Evolutionary conservation across 305 asterid genomes (phyloP), one percentile per base, ranked within the genome.

Genomic region (Galium porrigens): DNA sequence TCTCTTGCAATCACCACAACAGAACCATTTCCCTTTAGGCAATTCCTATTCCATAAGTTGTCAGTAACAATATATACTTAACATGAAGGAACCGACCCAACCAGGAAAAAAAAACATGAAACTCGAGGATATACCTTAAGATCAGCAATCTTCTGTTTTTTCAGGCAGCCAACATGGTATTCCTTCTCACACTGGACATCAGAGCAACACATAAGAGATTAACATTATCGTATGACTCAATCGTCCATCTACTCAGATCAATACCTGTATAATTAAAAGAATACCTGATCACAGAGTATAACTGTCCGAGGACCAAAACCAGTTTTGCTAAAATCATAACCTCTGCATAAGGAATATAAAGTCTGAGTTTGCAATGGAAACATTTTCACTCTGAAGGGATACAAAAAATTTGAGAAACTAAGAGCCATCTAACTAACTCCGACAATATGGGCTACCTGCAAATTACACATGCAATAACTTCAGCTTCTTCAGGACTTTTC

Each of bases 251-350:
- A 2, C 58, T 32, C 46, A 51, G 34, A 58, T 27, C 55, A 68
- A 42, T 52, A n/a, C 57, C 32, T 2, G 70, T 46, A 55, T 68
- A 67, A 72, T 70, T 32, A 59, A 74, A 61, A 69, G 69, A 77
- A 63, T 82, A 89, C 99, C 99, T 94, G 99, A 72, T 89, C 94
- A 71, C 99, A 94, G 46, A 89, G 80, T 78, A 94, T 87, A 73
- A 89, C 99, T 48, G 97, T 94, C 58, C 96, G 96, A 55, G 97
- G 97, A 68, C 97, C 99, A 86, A 94, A 94, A 68, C 99, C 99
- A 71, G 95, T 77, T 79, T 87, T 86, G 80, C 97, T 94, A 66
- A 83, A 94, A 81, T 94, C 99, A 53, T 87, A 84, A 69, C 90
- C 97, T 78, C 99, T 94, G 94, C 74, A 58, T 30, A 64, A 27